Percentiles rank a stretch among this genome's conserved stretches.
phyloP scores from a whole-genome alignment of 768 basidiomycete species.

The Podaxis pistillaris region DNA sequence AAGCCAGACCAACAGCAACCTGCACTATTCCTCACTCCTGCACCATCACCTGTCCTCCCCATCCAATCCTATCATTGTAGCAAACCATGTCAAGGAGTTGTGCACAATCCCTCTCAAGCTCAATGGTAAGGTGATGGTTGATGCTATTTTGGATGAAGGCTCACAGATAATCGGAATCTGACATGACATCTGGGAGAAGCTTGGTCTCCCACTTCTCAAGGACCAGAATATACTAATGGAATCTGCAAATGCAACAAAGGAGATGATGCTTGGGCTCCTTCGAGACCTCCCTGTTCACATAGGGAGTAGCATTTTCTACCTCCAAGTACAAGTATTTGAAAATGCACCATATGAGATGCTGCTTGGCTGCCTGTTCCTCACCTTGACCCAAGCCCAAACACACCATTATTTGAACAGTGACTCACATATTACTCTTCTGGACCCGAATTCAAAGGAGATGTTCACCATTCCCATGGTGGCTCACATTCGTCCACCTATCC shows the following conservation, averaged over 20 bases:
- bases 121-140: too few relatives aligned
- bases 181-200: too few relatives aligned
- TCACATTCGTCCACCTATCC: neutral
- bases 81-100: too few relatives aligned
- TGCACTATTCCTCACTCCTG: too few relatives aligned
- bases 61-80: too few relatives aligned
- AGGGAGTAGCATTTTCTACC: slow-evolving; percentile 15
- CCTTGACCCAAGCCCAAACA: slow-evolving; percentile 5
- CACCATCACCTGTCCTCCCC: too few relatives aligned
- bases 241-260: slow-evolving; percentile 11
- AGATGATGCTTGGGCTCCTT: slow-evolving; percentile 11
- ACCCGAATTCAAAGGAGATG: neutral
- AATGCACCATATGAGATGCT: slow-evolving; percentile 20
- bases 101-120: too few relatives aligned
- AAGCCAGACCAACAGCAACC: too few relatives aligned
- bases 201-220: neutral
- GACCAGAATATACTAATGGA: slow-evolving; percentile 16
- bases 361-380: slow-evolving; percentile 16
- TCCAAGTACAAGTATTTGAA: slow-evolving; percentile 20
- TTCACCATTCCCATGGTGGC: neutral
- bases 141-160: neutral
- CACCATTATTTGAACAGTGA: neutral
- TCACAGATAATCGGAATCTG: too few relatives aligned
- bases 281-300: slow-evolving; percentile 13
- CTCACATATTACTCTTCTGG: slow-evolving; percentile 5